phyloP scores from a whole-genome alignment of 345 rosid species.

The Melaleuca alternifolia region DNA sequence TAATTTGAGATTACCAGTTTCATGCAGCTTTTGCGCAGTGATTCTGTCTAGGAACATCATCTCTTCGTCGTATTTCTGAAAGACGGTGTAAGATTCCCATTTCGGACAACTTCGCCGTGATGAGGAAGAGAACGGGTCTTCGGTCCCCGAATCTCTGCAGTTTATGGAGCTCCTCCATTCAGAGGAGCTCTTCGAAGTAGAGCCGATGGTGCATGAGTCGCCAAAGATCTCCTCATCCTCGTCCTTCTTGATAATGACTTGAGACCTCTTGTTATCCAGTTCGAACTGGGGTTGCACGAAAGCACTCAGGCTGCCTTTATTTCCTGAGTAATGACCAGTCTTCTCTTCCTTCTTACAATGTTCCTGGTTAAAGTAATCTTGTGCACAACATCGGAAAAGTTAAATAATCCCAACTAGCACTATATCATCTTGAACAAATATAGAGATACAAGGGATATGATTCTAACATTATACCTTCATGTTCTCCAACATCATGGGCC shows the following conservation, averaged over 20 bases:
- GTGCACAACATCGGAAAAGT: not conserved
- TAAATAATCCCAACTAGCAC: not conserved
- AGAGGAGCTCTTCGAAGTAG: conserved; percentile 97
- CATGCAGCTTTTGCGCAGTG: conserved; percentile 87
- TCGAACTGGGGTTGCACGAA: not conserved
- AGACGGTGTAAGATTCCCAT: conserved; percentile 96
- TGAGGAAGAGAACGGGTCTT: conserved; percentile 93
- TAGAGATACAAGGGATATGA: not conserved
- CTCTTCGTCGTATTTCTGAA: conserved; percentile 94
- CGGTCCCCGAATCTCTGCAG: conserved; percentile 50
- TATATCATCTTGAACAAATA: not conserved
- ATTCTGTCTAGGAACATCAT: conserved; percentile 80
- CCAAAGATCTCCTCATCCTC: conserved; percentile 37
- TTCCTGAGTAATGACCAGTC: not conserved
- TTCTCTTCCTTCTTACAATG: not conserved
- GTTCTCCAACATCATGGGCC: not conserved
- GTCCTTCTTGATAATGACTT: not conserved
- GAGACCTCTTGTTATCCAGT: not conserved
- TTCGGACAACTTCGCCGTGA: conserved; percentile 90
- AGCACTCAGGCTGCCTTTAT: not conserved
- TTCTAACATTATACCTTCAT: not conserved
- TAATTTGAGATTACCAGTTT: conserved; percentile 42
- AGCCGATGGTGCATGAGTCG: conserved; percentile 74
- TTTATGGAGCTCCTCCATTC: conserved; percentile 96
- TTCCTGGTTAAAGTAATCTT: not conserved